Percentiles rank a stretch among this genome's conserved stretches.
phyloP scores from a whole-genome alignment of 768 basidiomycete genomes.

The Auriscalpium orientale region DNA sequence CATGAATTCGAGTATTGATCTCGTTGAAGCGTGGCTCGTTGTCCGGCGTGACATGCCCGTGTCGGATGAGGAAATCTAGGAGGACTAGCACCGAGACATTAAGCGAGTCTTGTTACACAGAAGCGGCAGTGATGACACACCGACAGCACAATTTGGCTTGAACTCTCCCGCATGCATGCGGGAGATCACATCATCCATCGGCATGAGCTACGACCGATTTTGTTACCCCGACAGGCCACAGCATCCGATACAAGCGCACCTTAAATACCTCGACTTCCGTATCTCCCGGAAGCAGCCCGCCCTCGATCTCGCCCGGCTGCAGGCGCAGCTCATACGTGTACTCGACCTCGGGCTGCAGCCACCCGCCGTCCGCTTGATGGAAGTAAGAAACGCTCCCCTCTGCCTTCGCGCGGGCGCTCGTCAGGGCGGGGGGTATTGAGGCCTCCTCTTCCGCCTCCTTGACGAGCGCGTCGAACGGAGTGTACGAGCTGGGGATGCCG shows the following conservation, averaged over 20 bases:
- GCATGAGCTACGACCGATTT: conserved; percentile 44
- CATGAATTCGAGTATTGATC: conserved; percentile 69
- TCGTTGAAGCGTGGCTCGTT: conserved; percentile 80
- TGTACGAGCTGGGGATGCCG: conserved; percentile 78
- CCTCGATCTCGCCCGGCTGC: conserved; percentile 41
- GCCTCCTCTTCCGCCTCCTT: conserved; percentile 96
- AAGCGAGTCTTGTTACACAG: not conserved
- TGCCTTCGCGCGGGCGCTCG: conserved; percentile 47
- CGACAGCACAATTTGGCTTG: conserved; percentile 88
- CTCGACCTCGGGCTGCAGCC: conserved; percentile 86
- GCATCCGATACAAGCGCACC: conserved; percentile 32
- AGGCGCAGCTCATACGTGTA: conserved; percentile 79
- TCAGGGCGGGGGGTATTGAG: conserved; percentile 60
- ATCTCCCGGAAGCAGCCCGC: conserved; percentile 71
- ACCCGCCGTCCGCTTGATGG: conserved; percentile 58
- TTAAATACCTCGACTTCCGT: conserved; percentile 94
- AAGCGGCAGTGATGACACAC: conserved; percentile 33
- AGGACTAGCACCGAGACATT: conserved; percentile 42
- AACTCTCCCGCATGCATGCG: conserved; percentile 68
- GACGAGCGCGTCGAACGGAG: conserved; percentile 63
- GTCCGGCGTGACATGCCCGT: conserved; percentile 80
- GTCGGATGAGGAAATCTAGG: conserved; percentile 83
- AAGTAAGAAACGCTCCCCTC: conserved; percentile 80
- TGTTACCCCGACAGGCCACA: too few relatives aligned
- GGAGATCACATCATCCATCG: conserved; percentile 50